Evolutionary conservation across 352 stramenopile genomes (phyloP), one percentile per base, ranked within the genome.

Genomic region (Phytophthora chlamydospora): DNA sequence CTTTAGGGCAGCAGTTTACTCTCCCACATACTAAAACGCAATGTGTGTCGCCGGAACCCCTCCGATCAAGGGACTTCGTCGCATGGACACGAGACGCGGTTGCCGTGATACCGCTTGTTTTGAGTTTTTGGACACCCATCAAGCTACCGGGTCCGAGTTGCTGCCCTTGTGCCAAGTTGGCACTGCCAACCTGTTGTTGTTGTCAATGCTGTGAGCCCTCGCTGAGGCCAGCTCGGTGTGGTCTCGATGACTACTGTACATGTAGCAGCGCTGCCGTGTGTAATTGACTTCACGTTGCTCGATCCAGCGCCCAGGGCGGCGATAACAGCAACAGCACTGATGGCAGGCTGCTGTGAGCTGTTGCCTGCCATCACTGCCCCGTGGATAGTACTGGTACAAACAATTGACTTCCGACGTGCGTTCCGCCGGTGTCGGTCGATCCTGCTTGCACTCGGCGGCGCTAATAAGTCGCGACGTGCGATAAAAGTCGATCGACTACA

Each of bases 81-180:
- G 32, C 59, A 68, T 68, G 41, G 59, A 53, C 32, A 65, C 46
- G 57, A 34, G 31, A 3, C 11, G 29, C 36, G 43, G 54, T 62
- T 62, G 42, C 54, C 17, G 33, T 46, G 44, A 50, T 63, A 56
- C 44, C 54, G 44, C 43, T 56, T 56, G 44, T 21, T 27, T 32
- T 32, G 43, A 59, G 16, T 56, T 47, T 56, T 33, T 58, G 39
- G 40, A 40, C 36, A 63, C 38, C 45, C 55, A 57, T 57, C 45
- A 29, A 29, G 24, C 24, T 24, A 24, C 21, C 21, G 21, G 21
- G 21, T 24, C 21, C 21, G 21, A 24, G n/a, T n/a, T n/a, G n/a
- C n/a, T n/a, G n/a, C n/a, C 21, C 21, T 24, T 24, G 21, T 24
- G 21, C 21, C n/a, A n/a, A n/a, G n/a, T n/a, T n/a, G n/a, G n/a